Evolutionary conservation across 345 rosid species (phyloP), one percentile per base, ranked within the genome.

Genomic region (Eucalyptus grandis): DNA sequence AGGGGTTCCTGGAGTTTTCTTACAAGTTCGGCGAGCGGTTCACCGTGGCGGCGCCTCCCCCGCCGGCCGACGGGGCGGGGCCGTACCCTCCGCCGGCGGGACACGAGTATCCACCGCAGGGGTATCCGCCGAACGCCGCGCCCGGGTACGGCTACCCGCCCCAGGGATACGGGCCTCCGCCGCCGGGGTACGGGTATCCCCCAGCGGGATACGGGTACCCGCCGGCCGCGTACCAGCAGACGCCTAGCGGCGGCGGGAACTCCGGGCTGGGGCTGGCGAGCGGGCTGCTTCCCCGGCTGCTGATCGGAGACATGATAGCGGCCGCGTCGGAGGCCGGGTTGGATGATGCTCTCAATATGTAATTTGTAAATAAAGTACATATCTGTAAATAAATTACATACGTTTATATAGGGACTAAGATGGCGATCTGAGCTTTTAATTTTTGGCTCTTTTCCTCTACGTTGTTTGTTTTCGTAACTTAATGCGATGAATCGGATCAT

Each of bases 1-100:
- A 91, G 86, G 97, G 97, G 1, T 82, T 89, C 5, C 43, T 95
- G 8, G 88, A 89, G 15, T 91, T 95, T 62, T 87, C 92, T 2
- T 94, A 88, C 88, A 91, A 86, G 49, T 92, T 95, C 16, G 95
- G 95, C 1, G 94, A 93, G 4, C 91, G 89, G 53, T 90, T 87
- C 40, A 82, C 37, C 27, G 37, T 24, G 13, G 50, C 86, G 19
- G 87, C 89, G 14, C 88, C 92, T 4, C 87, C 87, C 90, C 27
- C 2, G 22, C 56, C 22, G 22, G 22, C 9, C 6, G 89, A 1
- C 4, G 21, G 22, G 56, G 56, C 4, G 2, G 56, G 56, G 56
- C 9, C 1, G 4, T 72, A 72, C 46, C 82, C 46, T 37, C 46
- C 46, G 7, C 46, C 3, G 8, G 82, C 3, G 3, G 9, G 69